These are phyloP conservation scores for Candida smagusa DNA, from an alignment of 1,139 yeast genomes.

Conservation along the genomic window DNA sequence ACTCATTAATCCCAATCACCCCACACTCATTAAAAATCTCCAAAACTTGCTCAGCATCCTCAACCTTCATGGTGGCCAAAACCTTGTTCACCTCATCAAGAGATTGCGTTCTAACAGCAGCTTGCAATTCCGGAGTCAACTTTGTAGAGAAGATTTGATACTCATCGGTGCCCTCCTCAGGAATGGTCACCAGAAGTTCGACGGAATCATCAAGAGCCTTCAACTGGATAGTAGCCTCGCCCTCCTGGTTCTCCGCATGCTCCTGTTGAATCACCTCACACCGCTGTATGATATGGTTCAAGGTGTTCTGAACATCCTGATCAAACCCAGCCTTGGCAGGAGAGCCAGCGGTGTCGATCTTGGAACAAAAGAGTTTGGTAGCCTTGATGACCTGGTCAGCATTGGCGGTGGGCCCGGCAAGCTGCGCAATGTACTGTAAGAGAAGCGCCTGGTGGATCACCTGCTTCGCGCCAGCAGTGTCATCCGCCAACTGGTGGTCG, in stretches of 20 bases:
- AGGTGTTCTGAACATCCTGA: slow-evolving; percentile 71
- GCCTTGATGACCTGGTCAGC: slow-evolving; percentile 47
- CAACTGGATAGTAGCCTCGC: slow-evolving; percentile 79
- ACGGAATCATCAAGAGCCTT: slow-evolving; percentile 85
- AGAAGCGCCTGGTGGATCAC: slow-evolving; percentile 78
- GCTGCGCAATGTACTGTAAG: slow-evolving; percentile 70
- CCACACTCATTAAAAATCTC: slow-evolving; percentile 78
- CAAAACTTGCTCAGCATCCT: slow-evolving; percentile 76
- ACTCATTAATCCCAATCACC: slow-evolving; percentile 65
- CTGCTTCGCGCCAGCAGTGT: slow-evolving; percentile 50
- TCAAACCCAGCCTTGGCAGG: slow-evolving; percentile 67
- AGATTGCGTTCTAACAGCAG: slow-evolving; percentile 67
- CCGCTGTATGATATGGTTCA: slow-evolving; percentile 67
- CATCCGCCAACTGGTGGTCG: slow-evolving; percentile 69
- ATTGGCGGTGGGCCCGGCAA: slow-evolving; percentile 41
- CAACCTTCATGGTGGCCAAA: slow-evolving; percentile 70
- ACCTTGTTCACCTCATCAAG: slow-evolving; percentile 82
- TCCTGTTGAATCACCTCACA: slow-evolving; percentile 63
- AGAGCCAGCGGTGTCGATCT: slow-evolving; percentile 50
- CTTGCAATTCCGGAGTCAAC: slow-evolving; percentile 64
- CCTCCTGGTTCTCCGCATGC: slow-evolving; percentile 36
- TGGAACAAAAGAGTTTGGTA: slow-evolving; percentile 65
- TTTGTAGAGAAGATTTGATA: slow-evolving; percentile 51
- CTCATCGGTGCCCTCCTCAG: slow-evolving; percentile 51
- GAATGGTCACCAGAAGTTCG: slow-evolving; percentile 70